These are phyloP conservation scores for Tylopilus sp. DNA, from an alignment of 768 basidiomycete genomes.

Conservation along the genomic window DNA sequence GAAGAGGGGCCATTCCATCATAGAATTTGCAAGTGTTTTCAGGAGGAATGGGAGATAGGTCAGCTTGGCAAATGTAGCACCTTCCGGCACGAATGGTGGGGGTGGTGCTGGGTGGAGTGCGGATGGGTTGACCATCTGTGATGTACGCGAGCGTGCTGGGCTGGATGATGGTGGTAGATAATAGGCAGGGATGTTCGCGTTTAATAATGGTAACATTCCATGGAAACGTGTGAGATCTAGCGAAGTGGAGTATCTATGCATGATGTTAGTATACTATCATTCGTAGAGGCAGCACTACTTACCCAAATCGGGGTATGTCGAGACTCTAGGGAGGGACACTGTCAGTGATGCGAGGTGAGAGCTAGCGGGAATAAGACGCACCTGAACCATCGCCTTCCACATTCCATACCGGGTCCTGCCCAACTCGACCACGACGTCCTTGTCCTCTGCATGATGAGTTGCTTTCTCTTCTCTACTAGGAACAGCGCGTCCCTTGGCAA, in stretches of 20 bases:
- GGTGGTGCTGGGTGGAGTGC: constrained; percentile 38
- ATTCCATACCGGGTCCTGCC: constrained; percentile 76
- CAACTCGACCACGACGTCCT: constrained; percentile 66
- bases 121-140: constrained; percentile 36
- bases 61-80: constrained; percentile 58
- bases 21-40: constrained; percentile 75
- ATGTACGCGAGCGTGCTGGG: constrained; percentile 21
- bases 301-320: constrained; percentile 85
- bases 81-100: constrained; percentile 43
- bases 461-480: neutral
- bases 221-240: constrained; percentile 73
- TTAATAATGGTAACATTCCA: constrained; percentile 58
- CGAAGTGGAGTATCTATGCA: constrained; percentile 61
- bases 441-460: constrained; percentile 1
- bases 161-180: constrained; percentile 42
- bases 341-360: neutral
- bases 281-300: constrained; percentile 15
- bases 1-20: constrained; percentile 85
- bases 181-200: constrained; percentile 63
- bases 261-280: constrained; percentile 1
- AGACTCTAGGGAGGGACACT: constrained; percentile 51
- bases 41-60: constrained; percentile 83
- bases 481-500: constrained; percentile 27
- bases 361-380: constrained; percentile 23
- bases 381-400: constrained; percentile 91